Evolutionary conservation across 176 grass and related monocot genomes (phyloP).

Genomic region (Cenchrus purpureus): DNA sequence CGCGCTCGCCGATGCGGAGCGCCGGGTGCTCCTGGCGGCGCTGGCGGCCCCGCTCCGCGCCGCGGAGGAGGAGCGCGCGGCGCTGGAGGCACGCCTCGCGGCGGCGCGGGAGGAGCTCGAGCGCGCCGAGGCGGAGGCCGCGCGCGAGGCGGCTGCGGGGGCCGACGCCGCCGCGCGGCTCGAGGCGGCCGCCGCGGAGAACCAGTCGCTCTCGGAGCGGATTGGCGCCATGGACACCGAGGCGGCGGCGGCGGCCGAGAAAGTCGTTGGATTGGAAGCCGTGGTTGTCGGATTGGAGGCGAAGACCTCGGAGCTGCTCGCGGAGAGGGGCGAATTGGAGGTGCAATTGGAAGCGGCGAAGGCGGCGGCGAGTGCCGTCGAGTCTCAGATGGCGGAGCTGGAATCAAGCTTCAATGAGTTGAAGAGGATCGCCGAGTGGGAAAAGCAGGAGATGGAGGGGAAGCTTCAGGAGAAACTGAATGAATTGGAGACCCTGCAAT

Average conservation of each 20-base stretch:
- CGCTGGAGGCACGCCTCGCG: not conserved
- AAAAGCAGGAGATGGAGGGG: not conserved
- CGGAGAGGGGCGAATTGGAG: not conserved
- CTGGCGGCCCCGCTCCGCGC: conserved; percentile 20
- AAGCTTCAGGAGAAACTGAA: conserved; percentile 19
- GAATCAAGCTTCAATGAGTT: conserved; percentile 14
- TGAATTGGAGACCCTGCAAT: conserved; percentile 24
- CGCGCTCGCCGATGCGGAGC: conserved; percentile 14
- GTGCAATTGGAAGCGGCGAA: conserved; percentile 4
- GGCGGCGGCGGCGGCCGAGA: not conserved
- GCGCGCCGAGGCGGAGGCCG: not conserved
- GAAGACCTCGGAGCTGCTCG: not conserved
- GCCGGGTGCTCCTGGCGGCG: not conserved
- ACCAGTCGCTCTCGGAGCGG: conserved; percentile 16
- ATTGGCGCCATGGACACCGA: conserved; percentile 6
- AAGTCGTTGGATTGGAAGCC: not conserved
- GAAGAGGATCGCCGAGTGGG: not conserved
- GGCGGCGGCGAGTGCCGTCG: not conserved
- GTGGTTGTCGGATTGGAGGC: not conserved
- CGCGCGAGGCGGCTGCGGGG: conserved; percentile 1
- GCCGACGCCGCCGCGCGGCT: conserved; percentile 22
- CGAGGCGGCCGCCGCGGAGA: conserved; percentile 28
- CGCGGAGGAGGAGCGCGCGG: not conserved
- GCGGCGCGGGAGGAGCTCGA: not conserved
- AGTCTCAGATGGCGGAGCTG: not conserved